Conservation (phyloP, 805 yeast genomes). For the Ogataea allantospora region DNA sequence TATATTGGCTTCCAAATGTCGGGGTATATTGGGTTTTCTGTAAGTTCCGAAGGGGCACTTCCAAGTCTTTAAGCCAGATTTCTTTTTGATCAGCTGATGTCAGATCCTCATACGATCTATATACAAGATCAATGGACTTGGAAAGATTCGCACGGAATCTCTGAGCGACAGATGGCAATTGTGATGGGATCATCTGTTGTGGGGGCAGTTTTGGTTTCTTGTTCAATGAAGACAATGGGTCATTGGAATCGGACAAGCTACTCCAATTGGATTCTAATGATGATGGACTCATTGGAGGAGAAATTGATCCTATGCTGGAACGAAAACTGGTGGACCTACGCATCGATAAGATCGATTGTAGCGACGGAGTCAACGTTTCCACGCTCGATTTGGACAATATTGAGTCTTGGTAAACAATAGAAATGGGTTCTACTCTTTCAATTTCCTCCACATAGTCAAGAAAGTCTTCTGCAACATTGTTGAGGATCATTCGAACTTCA, state of each 20-base stretch:
- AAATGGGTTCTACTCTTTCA: not conserved
- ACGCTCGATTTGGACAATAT: not conserved
- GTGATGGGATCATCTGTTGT: not conserved
- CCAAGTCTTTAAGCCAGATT: conserved; percentile 1
- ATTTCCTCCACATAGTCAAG: not conserved
- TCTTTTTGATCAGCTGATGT: not conserved
- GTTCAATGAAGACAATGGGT: conserved; percentile 1
- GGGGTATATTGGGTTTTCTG: conserved; percentile 3
- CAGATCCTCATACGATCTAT: not conserved
- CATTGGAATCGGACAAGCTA: not conserved
- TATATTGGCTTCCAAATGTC: conserved; percentile 3
- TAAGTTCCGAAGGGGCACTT: conserved; percentile 8
- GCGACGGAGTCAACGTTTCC: conserved; percentile 10
- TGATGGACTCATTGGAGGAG: conserved; percentile 1
- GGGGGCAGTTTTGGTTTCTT: not conserved
- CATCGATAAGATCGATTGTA: conserved; percentile 6
- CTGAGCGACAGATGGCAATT: not conserved
- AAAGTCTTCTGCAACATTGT: not conserved
- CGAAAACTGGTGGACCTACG: conserved; percentile 8
- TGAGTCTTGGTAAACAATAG: not conserved
- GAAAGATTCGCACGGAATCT: conserved; percentile 1
- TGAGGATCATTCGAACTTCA: not conserved
- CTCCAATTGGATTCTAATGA: not conserved
- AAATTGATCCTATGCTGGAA: not conserved
- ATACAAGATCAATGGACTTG: conserved; percentile 5